These are phyloP conservation scores for Raphanus sativus DNA, from an alignment of 345 rosid genomes.

Conservation along the genomic window DNA sequence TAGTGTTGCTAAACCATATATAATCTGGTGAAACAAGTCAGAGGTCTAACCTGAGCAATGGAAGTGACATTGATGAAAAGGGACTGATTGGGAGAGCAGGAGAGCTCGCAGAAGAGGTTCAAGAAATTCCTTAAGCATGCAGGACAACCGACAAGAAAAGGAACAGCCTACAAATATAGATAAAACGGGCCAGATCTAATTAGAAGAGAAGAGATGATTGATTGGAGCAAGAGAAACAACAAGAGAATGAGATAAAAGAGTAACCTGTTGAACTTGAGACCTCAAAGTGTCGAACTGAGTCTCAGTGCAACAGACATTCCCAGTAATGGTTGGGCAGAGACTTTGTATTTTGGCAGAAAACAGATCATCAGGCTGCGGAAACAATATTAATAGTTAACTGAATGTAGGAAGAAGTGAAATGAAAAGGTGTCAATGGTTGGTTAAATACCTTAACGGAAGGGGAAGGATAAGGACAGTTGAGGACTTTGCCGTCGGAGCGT, in stretches of 20 bases:
- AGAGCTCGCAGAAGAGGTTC: conserved; percentile 89
- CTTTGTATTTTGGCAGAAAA: conserved; percentile 93
- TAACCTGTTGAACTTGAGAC: conserved; percentile 91
- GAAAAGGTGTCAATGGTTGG: not conserved
- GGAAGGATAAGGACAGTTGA: conserved; percentile 77
- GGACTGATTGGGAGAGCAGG: conserved; percentile 93
- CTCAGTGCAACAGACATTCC: conserved; percentile 92
- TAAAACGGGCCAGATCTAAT: not conserved
- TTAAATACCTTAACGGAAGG: conserved; percentile 70
- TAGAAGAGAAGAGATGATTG: not conserved
- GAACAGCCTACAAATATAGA: conserved; percentile 64
- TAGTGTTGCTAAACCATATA: conserved; percentile 8
- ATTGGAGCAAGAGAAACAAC: conserved; percentile 5
- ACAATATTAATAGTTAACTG: not conserved
- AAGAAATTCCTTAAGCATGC: conserved; percentile 97
- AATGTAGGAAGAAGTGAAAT: not conserved
- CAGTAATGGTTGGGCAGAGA: conserved; percentile 85
- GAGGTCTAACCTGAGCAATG: conserved; percentile 64
- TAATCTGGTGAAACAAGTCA: not conserved
- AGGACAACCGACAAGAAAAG: conserved; percentile 97
- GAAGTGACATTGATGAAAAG: conserved; percentile 88
- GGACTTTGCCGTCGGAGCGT: conserved; percentile 80
- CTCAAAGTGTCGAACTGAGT: conserved; percentile 83
- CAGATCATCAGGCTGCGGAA: conserved; percentile 77
- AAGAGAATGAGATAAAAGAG: not conserved